Evolutionary conservation across 345 rosid species (phyloP).

Genomic region (Populus euphratica): DNA sequence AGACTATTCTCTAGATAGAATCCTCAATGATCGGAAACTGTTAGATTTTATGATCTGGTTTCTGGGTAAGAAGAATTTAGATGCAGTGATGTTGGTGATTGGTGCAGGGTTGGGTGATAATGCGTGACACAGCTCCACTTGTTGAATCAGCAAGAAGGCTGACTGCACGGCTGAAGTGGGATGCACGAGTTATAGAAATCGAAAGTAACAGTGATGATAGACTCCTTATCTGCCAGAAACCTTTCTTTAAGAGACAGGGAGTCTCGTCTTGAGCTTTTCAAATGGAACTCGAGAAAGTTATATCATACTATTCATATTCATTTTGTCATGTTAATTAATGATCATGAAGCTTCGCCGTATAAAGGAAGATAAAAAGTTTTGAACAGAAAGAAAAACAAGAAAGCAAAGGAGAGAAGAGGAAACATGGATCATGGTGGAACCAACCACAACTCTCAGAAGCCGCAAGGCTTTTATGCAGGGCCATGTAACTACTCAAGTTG

Average conservation of each 20-base stretch:
- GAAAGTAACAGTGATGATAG: constrained; percentile 86
- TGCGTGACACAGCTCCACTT: constrained; percentile 65
- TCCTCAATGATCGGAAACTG: background rate
- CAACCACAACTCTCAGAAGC: constrained; percentile 42
- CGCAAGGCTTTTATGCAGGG: constrained; percentile 50
- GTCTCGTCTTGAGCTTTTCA: constrained; percentile 27
- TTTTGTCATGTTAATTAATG: constrained; percentile 28
- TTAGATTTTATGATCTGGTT: background rate
- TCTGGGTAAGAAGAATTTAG: background rate
- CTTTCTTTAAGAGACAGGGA: constrained; percentile 66
- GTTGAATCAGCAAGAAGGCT: constrained; percentile 76
- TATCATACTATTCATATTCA: constrained; percentile 28
- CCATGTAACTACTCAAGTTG: constrained; percentile 42
- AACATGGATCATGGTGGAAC: constrained; percentile 30
- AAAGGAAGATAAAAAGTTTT: constrained; percentile 26
- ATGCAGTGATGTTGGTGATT: background rate
- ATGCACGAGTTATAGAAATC: constrained; percentile 75
- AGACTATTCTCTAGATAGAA: too few relatives aligned
- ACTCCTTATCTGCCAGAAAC: constrained; percentile 93
- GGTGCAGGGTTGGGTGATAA: constrained; percentile 92
- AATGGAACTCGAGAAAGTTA: constrained; percentile 12
- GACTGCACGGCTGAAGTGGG: constrained; percentile 79
- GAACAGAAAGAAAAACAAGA: constrained; percentile 41
- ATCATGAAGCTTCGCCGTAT: constrained; percentile 29
- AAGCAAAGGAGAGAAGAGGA: constrained; percentile 36